phyloP scores from a whole-genome alignment of 306 rosid genomes.

The Begonia fuchsioides region DNA sequence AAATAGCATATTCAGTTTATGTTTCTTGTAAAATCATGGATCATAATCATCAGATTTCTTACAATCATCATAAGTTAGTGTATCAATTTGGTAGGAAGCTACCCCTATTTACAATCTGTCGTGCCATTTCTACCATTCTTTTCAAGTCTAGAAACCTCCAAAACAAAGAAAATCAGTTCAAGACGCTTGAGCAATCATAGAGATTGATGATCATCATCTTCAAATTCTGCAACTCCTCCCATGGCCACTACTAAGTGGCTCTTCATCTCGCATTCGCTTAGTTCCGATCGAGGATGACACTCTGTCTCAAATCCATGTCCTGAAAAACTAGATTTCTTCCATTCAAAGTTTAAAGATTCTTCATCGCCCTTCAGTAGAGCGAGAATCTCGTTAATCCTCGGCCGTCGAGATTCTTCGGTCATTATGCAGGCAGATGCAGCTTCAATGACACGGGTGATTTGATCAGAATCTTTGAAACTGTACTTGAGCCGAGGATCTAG shows the following conservation, averaged over 20 bases:
- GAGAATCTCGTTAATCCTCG: slow-evolving; percentile 54
- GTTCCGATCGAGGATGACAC: slow-evolving; percentile 57
- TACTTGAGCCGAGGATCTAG: slow-evolving; percentile 63
- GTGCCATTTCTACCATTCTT: not conserved
- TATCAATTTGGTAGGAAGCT: not conserved
- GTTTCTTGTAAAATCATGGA: no score
- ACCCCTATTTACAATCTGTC: not conserved
- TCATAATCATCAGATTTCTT: no score
- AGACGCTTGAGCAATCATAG: slow-evolving; percentile 17
- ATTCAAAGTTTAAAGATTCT: slow-evolving; percentile 31
- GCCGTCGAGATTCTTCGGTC: slow-evolving; percentile 78
- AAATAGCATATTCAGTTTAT: no score
- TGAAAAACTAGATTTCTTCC: slow-evolving; percentile 58
- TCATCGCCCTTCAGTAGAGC: slow-evolving; percentile 77
- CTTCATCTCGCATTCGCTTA: slow-evolving; percentile 61
- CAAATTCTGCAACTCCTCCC: slow-evolving; percentile 86
- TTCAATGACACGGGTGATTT: slow-evolving; percentile 63
- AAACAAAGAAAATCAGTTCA: not conserved
- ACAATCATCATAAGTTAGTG: no score
- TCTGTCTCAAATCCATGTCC: slow-evolving; percentile 65
- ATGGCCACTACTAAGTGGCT: slow-evolving; percentile 84
- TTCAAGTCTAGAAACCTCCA: not conserved
- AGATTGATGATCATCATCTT: slow-evolving; percentile 60
- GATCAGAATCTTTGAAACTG: slow-evolving; percentile 41
- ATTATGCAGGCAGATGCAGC: slow-evolving; percentile 81